Conservation (phyloP, 306 rosid genomes). For the Prinsepia uniflora region DNA sequence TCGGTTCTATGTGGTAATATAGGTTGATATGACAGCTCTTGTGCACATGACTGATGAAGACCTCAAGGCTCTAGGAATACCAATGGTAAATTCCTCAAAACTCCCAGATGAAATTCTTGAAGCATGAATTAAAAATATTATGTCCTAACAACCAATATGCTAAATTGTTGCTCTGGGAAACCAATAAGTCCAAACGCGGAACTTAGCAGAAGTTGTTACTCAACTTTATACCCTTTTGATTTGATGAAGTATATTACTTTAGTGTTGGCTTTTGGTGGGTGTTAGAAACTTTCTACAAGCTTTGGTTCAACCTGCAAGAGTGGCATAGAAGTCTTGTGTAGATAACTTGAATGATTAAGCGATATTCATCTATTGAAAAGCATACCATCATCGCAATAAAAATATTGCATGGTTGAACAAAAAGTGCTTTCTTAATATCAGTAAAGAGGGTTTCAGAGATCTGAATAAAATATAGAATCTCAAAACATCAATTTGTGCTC, state of each 20-base stretch:
- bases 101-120: constrained; percentile 10
- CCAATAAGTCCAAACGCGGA: not conserved
- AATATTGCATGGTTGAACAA: not conserved
- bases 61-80: constrained; percentile 94
- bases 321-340: not conserved
- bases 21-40: constrained; percentile 99
- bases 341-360: not conserved
- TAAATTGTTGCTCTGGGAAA: not conserved
- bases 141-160: not conserved
- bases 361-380: not conserved
- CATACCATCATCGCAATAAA: not conserved
- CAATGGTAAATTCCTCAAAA: constrained; percentile 58
- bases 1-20: constrained; percentile 27
- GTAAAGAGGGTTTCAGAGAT: not conserved
- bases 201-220: not conserved
- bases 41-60: constrained; percentile 97
- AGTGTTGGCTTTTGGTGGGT: not conserved
- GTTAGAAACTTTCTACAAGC: not conserved
- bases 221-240: not conserved
- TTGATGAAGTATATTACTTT: not conserved
- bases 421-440: not conserved
- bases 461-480: not conserved
- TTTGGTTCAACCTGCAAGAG: constrained; percentile 12
- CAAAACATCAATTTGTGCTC: constrained; percentile 3
- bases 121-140: not conserved